Evolutionary conservation across 352 stramenopile genomes (phyloP).

Genomic region (Pythium vanterpoolii): DNA sequence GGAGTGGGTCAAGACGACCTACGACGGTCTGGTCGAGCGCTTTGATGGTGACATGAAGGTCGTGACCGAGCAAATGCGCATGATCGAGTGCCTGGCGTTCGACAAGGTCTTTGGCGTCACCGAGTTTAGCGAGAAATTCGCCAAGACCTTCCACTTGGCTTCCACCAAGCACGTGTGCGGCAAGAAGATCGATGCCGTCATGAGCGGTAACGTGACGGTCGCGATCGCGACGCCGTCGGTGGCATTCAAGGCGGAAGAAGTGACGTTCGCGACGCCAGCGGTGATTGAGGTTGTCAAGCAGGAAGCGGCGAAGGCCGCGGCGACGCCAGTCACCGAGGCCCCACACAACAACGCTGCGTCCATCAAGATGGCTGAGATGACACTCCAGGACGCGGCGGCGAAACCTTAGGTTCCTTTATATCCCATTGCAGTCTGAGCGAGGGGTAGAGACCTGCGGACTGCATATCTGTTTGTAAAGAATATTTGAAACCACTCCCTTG

Average conservation of each 20-base stretch:
- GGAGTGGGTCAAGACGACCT: slow-evolving; percentile 56
- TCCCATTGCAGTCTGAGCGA: too few species aligned
- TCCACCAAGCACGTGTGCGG: slow-evolving; percentile 43
- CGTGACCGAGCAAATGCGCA: slow-evolving; percentile 54
- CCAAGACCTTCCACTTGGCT: slow-evolving; percentile 50
- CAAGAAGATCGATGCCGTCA: slow-evolving; percentile 48
- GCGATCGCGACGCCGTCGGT: slow-evolving; percentile 32
- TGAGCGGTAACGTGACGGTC: slow-evolving; percentile 40
- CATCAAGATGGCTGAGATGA: not conserved
- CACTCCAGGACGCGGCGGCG: not conserved
- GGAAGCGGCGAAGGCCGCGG: not conserved
- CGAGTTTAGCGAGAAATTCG: slow-evolving; percentile 49
- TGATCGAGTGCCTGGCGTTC: slow-evolving; percentile 64
- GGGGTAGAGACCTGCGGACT: too few species aligned
- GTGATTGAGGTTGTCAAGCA: slow-evolving; percentile 45
- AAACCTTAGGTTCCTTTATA: not conserved
- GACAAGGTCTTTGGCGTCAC: slow-evolving; percentile 43
- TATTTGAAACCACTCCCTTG: not conserved
- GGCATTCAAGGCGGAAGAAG: slow-evolving; percentile 38
- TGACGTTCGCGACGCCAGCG: slow-evolving; percentile 42
- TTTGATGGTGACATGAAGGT: slow-evolving; percentile 63
- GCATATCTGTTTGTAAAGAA: too few species aligned
- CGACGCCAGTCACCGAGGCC: not conserved
- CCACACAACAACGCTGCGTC: slow-evolving; percentile 35
- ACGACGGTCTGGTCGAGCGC: slow-evolving; percentile 47